phyloP scores from a whole-genome alignment of 2,329 filamentous ascomycete genomes.

The Trichoderma sp. region DNA sequence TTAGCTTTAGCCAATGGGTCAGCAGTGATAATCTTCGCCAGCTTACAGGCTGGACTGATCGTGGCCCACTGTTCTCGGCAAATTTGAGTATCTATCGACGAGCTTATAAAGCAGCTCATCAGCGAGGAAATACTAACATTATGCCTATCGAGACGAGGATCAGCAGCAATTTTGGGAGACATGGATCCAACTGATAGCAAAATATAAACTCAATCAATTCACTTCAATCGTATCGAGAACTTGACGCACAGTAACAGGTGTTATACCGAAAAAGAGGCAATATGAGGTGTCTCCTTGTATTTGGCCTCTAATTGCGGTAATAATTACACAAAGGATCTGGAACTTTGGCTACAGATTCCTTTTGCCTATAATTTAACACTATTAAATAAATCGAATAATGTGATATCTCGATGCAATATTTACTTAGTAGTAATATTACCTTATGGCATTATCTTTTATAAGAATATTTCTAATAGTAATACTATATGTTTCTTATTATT shows the following conservation, averaged over 20 bases:
- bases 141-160: neutral
- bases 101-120: constrained; percentile 35
- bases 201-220: neutral
- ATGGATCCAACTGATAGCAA: neutral
- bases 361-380: no score
- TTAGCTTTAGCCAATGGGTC: constrained; percentile 43
- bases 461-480: neutral
- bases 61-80: constrained; percentile 36
- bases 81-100: constrained; percentile 35
- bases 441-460: neutral
- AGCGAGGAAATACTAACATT: neutral
- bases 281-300: no score
- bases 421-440: neutral
- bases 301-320: no score
- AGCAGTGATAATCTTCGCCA: constrained; percentile 40
- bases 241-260: neutral
- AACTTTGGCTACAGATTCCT: no score
- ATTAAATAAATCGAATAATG: neutral
- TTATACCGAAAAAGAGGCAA: no score
- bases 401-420: neutral
- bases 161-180: neutral
- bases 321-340: no score
- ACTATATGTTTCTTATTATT: no score
- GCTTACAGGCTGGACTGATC: constrained; percentile 41
- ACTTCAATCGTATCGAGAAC: no score